Evolutionary conservation across 768 basidiomycete species (phyloP).

Genomic region (Hortiboletus campestris): DNA sequence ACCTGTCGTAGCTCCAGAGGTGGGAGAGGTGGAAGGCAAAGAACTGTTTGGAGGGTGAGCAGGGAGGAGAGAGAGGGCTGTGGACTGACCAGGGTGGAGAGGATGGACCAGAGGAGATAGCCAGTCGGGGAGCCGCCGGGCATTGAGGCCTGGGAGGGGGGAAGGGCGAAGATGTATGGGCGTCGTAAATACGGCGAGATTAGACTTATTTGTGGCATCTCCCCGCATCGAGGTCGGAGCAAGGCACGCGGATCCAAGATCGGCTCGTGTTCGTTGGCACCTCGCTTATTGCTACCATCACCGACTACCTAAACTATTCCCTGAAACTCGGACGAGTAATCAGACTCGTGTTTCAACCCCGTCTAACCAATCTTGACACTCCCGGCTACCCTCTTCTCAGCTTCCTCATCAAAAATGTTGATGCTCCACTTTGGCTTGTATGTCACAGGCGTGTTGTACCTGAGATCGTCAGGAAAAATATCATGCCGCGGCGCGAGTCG

Average conservation of each 20-base stretch:
- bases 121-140: conserved; percentile 71
- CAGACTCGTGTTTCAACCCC: neutral
- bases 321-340: conserved; percentile 1
- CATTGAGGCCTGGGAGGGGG: conserved; percentile 46
- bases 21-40: conserved; percentile 65
- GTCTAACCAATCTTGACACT: conserved; percentile 33
- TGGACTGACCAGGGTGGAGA: conserved; percentile 57
- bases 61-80: neutral
- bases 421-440: conserved; percentile 69
- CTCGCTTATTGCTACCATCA: neutral
- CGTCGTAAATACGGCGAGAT: conserved; percentile 4
- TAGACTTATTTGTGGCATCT: conserved; percentile 1
- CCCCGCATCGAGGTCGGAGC: conserved; percentile 19
- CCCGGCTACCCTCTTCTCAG: conserved; percentile 43
- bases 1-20: conserved; percentile 78
- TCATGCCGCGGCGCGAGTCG: neutral
- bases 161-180: neutral
- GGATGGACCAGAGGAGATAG: conserved; percentile 74
- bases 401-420: conserved; percentile 63
- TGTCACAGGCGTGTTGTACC: conserved; percentile 59
- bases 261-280: neutral
- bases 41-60: conserved; percentile 46
- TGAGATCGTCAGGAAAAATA: neutral
- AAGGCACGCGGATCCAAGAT: neutral
- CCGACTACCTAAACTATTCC: too few species aligned